Base-by-base conservation (phyloP, 2,329 filamentous ascomycete genomes). In the Dothistroma pini region DNA sequence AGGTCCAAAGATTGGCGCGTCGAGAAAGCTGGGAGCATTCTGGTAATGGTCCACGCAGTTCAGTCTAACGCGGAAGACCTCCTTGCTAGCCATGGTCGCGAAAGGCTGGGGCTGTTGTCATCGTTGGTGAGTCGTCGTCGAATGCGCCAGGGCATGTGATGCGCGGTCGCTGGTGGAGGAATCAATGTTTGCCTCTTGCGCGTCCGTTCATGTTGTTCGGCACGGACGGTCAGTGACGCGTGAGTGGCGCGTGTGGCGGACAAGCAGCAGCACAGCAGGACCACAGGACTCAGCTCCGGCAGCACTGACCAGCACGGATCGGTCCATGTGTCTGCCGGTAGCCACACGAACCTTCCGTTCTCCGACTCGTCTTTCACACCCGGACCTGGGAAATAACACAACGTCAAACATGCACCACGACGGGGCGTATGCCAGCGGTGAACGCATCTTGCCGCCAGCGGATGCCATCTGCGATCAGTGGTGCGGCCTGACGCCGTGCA, bases 21-120 rank as follows among this genome's bases (percentile, higher is more conserved):
- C 93, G 74, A 95, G 88, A 67, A 83, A 83, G 55, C 91, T 90
- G 19, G 92, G 89, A 11, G 81, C 81, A 47, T 88, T 85, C 78
- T 96, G 92, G 75, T 97, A 99, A 75, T 95, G 88, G 77, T 99
- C 95, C 78, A 99, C 88, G 79, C 91, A 96, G 75, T 99, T 97
- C 72, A 99, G 81, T 70, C 93, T 89, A 74, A 99, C 87, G 69
- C 90, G 89, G 78, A 99, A 97, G 55, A 63, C 56, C 34, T 65
- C 56, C 25, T 61, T 60, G 52, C 59, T 62, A 65, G 68, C 71
- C 71, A 73, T 72, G 62, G 54, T 72, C 69, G 59, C 59, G 62
- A 59, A 68, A 66, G n/a, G 50, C 8, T 29, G 31, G 49, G 34
- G 19, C 41, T 32, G 31, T 57, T 35, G 67, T 72, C 70, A 72